Evolutionary conservation across 306 rosid genomes (phyloP).

Genomic region (Dryas alaskensis): DNA sequence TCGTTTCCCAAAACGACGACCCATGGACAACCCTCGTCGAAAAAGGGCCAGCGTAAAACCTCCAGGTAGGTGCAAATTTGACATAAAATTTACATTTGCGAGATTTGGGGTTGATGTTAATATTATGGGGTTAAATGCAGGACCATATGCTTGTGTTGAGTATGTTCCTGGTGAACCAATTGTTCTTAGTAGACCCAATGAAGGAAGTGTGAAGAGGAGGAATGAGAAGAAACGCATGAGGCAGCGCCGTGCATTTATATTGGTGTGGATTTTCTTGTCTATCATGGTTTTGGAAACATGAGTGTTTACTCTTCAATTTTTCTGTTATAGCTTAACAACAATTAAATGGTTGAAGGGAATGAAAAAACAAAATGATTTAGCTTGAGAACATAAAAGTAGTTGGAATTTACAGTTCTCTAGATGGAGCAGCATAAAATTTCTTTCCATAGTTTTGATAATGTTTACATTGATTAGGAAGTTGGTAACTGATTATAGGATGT

Average conservation of each 20-base stretch:
- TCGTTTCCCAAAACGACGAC: constrained; percentile 77
- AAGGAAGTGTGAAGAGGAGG: constrained; percentile 86
- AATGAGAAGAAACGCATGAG: constrained; percentile 87
- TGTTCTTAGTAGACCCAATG: constrained; percentile 70
- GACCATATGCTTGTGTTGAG: constrained; percentile 81
- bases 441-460: background rate
- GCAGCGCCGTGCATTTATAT: constrained; percentile 71
- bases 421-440: background rate
- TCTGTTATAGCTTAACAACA: background rate
- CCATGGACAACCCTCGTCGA: constrained; percentile 60
- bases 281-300: background rate
- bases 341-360: no score
- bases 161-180: constrained; percentile 67
- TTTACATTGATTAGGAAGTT: background rate
- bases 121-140: constrained; percentile 29
- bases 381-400: background rate
- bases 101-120: background rate
- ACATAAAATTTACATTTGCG: background rate
- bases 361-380: background rate
- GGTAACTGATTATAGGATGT: background rate
- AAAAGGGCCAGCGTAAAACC: constrained; percentile 77
- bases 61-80: constrained; percentile 39
- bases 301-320: background rate
- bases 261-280: constrained; percentile 37
- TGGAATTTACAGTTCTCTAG: background rate